Percentiles rank a stretch among this genome's conserved stretches.
Evolutionary conservation across 352 stramenopile species (phyloP).

Genomic region (Pythium rishiriense): DNA sequence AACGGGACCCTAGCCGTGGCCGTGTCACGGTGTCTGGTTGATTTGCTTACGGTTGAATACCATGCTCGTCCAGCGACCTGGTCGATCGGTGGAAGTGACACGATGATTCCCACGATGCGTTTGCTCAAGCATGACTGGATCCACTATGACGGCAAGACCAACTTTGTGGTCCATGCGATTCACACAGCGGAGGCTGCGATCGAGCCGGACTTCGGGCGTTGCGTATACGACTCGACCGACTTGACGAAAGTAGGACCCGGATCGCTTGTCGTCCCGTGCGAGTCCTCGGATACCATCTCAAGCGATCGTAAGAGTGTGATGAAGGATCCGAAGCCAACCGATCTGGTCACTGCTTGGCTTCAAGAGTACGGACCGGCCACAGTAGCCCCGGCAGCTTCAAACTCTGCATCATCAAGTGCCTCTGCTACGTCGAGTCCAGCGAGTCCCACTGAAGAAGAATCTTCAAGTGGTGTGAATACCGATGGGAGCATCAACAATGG

Average conservation of each 20-base stretch:
- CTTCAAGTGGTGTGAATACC: too few species aligned
- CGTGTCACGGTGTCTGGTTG: conserved; percentile 9
- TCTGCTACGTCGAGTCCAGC: too few species aligned
- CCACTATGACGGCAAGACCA: not conserved
- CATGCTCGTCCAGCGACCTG: not conserved
- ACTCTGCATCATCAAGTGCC: not conserved
- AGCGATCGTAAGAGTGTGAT: not conserved
- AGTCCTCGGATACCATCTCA: not conserved
- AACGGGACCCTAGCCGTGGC: conserved; percentile 2
- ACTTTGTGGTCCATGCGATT: not conserved
- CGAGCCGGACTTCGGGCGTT: not conserved
- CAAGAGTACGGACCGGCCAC: not conserved
- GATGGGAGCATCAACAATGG: too few species aligned
- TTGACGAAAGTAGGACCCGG: not conserved
- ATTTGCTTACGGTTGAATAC: not conserved
- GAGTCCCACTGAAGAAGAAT: too few species aligned
- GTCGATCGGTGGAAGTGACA: not conserved
- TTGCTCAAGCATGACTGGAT: conserved; percentile 2
- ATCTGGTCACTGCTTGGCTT: not conserved
- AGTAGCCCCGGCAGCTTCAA: not conserved
- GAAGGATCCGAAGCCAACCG: not conserved
- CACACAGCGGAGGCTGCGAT: not conserved
- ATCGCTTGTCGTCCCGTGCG: not conserved
- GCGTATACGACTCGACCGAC: not conserved
- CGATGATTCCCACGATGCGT: not conserved